A percentile compares a stretch with the other conserved stretches of the same genome.
These are phyloP conservation scores for Niebla homalea DNA, from an alignment of 495 filamentous ascomycete genomes.

Conservation along the genomic window DNA sequence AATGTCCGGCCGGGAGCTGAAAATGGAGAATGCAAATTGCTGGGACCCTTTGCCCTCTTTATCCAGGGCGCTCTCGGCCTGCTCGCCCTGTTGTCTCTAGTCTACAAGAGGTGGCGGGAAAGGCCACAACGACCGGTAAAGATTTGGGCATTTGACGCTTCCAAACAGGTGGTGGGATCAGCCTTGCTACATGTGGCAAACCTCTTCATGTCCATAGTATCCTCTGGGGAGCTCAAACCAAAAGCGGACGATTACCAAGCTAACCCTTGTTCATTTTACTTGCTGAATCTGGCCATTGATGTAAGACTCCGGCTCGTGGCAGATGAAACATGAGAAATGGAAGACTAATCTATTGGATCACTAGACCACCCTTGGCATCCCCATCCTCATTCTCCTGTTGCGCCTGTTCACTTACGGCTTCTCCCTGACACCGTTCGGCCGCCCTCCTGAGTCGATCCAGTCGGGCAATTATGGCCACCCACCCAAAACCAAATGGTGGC, in stretches of 20 bases:
- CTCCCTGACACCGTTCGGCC: slow-evolving; percentile 61
- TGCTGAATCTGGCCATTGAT: slow-evolving; percentile 88
- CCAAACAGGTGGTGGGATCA: slow-evolving; percentile 94
- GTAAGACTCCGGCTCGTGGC: slow-evolving; percentile 41
- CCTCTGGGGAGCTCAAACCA: slow-evolving; percentile 55
- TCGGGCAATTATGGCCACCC: slow-evolving; percentile 86
- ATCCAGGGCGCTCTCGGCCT: slow-evolving; percentile 80
- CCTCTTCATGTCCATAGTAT: slow-evolving; percentile 89
- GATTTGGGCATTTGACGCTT: slow-evolving; percentile 94
- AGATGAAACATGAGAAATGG: background rate
- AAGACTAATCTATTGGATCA: background rate
- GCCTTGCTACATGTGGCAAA: slow-evolving; percentile 83
- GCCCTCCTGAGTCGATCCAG: slow-evolving; percentile 72
- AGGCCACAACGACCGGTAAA: slow-evolving; percentile 79
- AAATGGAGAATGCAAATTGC: slow-evolving; percentile 62
- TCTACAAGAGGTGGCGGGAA: slow-evolving; percentile 89
- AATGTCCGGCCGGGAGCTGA: slow-evolving; percentile 11
- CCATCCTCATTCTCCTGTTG: slow-evolving; percentile 79
- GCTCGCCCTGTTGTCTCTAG: slow-evolving; percentile 69
- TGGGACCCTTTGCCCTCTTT: slow-evolving; percentile 77
- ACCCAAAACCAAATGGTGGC: slow-evolving; percentile 73
- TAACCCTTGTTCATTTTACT: slow-evolving; percentile 92
- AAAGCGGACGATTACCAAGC: slow-evolving; percentile 49
- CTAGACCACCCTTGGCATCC: slow-evolving; percentile 78
- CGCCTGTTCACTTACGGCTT: slow-evolving; percentile 59